Conservation (phyloP, 306 rosid species). For the Luffa acutangula region DNA sequence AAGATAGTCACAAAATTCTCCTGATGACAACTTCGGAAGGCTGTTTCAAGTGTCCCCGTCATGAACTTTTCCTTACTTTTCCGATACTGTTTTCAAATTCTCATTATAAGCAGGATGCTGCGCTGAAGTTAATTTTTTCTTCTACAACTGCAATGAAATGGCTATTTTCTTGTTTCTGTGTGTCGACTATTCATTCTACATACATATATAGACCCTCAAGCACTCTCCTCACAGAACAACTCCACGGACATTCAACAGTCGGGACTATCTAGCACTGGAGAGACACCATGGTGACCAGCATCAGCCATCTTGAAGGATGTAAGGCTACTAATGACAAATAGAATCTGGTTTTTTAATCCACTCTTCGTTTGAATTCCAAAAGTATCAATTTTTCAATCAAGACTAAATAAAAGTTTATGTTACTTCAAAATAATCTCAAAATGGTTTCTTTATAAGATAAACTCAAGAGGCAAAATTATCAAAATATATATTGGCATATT, state of each 20-base stretch:
- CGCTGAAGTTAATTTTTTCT: neutral
- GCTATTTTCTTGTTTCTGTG: too few species aligned
- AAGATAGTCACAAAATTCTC: neutral
- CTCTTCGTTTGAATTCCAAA: neutral
- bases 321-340: neutral
- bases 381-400: neutral
- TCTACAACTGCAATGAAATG: neutral
- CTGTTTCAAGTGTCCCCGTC: neutral
- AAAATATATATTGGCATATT: neutral
- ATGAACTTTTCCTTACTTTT: neutral
- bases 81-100: neutral
- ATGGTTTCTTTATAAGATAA: neutral
- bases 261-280: neutral
- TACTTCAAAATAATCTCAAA: neutral
- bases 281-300: neutral
- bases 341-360: neutral
- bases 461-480: neutral
- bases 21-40: slow-evolving; percentile 1
- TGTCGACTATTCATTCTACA: neutral
- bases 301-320: neutral
- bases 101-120: neutral
- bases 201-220: neutral
- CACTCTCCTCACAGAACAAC: neutral
- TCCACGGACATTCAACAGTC: neutral
- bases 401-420: neutral